phyloP scores from a whole-genome alignment of 192 early-diverging fungal genomes.

The Backusella circina region DNA sequence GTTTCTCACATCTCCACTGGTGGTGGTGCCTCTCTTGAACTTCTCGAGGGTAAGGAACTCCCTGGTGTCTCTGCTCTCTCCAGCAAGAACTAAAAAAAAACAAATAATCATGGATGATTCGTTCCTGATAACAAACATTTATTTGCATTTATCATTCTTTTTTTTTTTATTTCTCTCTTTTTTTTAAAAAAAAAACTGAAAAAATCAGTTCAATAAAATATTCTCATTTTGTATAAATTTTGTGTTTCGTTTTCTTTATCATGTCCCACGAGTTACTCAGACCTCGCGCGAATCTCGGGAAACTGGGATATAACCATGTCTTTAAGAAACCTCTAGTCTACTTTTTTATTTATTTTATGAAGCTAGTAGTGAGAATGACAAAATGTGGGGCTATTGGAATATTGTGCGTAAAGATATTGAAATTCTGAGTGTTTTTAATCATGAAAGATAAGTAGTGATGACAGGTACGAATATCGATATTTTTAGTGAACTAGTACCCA shows the following conservation, averaged over 20 bases:
- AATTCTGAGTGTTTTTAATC: too few species aligned
- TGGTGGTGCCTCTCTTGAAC: conserved; percentile 94
- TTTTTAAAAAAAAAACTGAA: neutral
- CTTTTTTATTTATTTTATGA: too few species aligned
- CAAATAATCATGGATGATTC: neutral
- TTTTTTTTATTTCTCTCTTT: neutral
- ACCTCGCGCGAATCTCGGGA: neutral
- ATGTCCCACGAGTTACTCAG: neutral
- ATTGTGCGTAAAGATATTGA: neutral
- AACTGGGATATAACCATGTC: neutral
- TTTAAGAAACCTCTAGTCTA: too few species aligned
- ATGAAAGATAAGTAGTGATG: too few species aligned
- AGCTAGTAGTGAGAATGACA: too few species aligned
- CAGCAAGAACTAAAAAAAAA: conserved; percentile 35
- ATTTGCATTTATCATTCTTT: neutral
- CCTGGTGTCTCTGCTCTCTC: conserved; percentile 75
- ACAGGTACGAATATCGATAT: too few species aligned
- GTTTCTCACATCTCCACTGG: conserved; percentile 95
- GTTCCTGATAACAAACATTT: neutral
- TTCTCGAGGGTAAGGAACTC: conserved; percentile 93
- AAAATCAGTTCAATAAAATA: conserved; percentile 1
- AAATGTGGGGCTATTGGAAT: neutral
- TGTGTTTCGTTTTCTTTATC: neutral
- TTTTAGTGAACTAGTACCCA: too few species aligned
- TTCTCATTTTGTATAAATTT: conserved; percentile 3